phyloP scores from a whole-genome alignment of 2,329 filamentous ascomycete species.

The Aspergillus vadensis region DNA sequence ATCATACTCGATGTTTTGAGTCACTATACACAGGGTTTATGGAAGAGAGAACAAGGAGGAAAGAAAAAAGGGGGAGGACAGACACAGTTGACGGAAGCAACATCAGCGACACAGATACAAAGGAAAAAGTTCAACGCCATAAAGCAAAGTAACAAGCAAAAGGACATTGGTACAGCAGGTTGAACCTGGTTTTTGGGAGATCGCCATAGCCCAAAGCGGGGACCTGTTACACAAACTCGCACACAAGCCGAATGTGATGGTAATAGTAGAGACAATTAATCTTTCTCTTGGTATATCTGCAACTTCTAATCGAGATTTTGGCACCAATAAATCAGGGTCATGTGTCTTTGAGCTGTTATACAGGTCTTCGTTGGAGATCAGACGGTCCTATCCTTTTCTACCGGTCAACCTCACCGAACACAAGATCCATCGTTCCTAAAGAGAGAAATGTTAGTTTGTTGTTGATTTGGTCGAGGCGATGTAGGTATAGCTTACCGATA shows the following conservation, averaged over 20 bases:
- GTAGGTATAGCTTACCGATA: slow-evolving; percentile 58
- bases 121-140: slow-evolving; percentile 40
- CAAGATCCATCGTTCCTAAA: slow-evolving; percentile 73
- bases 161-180: slow-evolving; percentile 21
- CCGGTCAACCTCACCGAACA: slow-evolving; percentile 72
- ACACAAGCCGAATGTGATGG: not conserved
- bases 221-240: slow-evolving; percentile 15
- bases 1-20: slow-evolving; percentile 11
- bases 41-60: slow-evolving; percentile 18
- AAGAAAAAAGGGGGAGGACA: slow-evolving; percentile 24
- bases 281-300: slow-evolving; percentile 4
- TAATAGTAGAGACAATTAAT: slow-evolving; percentile 1
- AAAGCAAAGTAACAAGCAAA: slow-evolving; percentile 22
- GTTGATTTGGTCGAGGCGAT: not conserved
- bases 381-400: slow-evolving; percentile 34
- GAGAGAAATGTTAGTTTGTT: slow-evolving; percentile 14
- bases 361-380: slow-evolving; percentile 17
- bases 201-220: slow-evolving; percentile 3
- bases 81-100: not conserved
- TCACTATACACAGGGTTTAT: slow-evolving; percentile 24
- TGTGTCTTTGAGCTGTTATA: slow-evolving; percentile 17
- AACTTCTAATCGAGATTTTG: not conserved
- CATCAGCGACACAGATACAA: slow-evolving; percentile 17
- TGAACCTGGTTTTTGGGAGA: not conserved
- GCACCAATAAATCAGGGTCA: not conserved